Conservation (phyloP, 2,329 filamentous ascomycete genomes). For the Calonectria pauciramosa region DNA sequence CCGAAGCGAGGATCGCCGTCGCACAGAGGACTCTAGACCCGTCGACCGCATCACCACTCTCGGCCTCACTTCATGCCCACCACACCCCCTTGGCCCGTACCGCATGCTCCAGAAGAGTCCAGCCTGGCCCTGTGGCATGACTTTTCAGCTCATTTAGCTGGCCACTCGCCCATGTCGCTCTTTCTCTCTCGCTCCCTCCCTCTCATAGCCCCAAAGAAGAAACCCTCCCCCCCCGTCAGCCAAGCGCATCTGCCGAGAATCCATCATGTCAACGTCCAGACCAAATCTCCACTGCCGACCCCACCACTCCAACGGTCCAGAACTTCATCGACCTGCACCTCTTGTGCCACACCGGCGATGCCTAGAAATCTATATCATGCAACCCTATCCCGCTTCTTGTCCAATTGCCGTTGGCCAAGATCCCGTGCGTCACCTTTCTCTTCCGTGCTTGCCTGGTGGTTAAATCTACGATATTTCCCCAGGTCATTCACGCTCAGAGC, state of each 20-base stretch:
- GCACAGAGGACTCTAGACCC: conserved; percentile 14
- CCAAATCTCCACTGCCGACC: conserved; percentile 31
- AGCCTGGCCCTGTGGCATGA: neutral
- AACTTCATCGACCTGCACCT: conserved; percentile 49
- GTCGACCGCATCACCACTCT: conserved; percentile 1
- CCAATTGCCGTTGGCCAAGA: neutral
- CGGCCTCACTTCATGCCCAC: conserved; percentile 2
- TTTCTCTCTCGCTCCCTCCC: neutral
- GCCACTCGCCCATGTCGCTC: neutral
- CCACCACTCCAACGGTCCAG: conserved; percentile 45
- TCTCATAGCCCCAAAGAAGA: neutral
- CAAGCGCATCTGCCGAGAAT: conserved; percentile 31
- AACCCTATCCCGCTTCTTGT: conserved; percentile 25
- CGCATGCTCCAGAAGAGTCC: neutral
- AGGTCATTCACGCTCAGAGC: neutral
- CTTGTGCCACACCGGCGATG: conserved; percentile 44
- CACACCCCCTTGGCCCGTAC: neutral
- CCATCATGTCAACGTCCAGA: conserved; percentile 16
- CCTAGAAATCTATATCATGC: conserved; percentile 40
- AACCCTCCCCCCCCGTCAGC: neutral
- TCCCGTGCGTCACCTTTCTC: neutral
- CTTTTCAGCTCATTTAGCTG: neutral
- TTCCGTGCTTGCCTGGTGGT: neutral
- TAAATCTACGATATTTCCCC: neutral
- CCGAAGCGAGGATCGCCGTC: conserved; percentile 4